phyloP scores from a whole-genome alignment of 352 stramenopile species.

The Globisporangium takayamanum region DNA sequence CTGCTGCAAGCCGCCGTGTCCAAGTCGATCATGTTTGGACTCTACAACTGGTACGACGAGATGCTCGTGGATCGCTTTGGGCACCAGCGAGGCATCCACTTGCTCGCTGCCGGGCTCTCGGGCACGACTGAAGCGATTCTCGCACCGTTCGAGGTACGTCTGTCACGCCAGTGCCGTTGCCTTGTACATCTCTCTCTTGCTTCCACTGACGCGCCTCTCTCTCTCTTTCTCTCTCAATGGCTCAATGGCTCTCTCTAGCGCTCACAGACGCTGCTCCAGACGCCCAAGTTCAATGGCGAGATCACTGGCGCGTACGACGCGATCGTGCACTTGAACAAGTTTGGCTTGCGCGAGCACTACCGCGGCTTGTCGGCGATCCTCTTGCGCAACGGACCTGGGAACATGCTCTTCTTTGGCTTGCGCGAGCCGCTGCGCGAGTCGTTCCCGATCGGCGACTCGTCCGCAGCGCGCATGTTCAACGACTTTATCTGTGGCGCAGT shows the following conservation, averaged over 20 bases:
- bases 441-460: conserved; percentile 46
- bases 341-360: conserved; percentile 76
- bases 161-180: not conserved
- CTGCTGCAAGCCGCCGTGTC: conserved; percentile 80
- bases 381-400: conserved; percentile 77
- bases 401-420: conserved; percentile 84
- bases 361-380: conserved; percentile 74
- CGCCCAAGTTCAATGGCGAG: conserved; percentile 78
- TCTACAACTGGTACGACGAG: conserved; percentile 86
- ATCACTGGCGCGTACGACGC: conserved; percentile 73
- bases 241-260: conserved; percentile 29
- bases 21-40: conserved; percentile 88
- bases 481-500: conserved; percentile 85
- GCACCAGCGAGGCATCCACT: conserved; percentile 30
- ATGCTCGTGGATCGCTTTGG: conserved; percentile 41
- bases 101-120: conserved; percentile 55
- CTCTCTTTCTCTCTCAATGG: too few species aligned
- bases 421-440: conserved; percentile 61
- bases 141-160: conserved; percentile 74
- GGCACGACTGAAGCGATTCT: conserved; percentile 81
- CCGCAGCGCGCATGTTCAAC: conserved; percentile 40
- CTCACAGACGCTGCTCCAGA: conserved; percentile 82
- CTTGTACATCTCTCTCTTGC: not conserved
- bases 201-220: not conserved
- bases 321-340: conserved; percentile 75